Conservation (phyloP, 148 eudicot species). For the Oxyria digyna region DNA sequence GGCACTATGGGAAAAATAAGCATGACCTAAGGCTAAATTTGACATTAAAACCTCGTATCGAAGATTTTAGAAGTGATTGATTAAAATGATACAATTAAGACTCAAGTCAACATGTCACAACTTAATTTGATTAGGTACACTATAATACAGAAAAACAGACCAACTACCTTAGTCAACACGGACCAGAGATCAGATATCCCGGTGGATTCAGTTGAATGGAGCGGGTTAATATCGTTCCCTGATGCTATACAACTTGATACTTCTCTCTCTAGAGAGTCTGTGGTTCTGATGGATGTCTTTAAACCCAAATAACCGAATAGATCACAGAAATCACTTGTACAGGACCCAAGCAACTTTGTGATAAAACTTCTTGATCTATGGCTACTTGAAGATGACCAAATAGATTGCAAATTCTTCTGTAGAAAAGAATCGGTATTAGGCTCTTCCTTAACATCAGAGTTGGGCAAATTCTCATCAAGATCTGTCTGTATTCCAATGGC, state of each 20-base stretch:
- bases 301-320: slow-evolving; percentile 48
- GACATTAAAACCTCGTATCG: neutral
- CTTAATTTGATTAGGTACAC: neutral
- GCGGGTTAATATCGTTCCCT: slow-evolving; percentile 13
- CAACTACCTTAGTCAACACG: slow-evolving; percentile 48
- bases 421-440: slow-evolving; percentile 9
- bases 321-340: slow-evolving; percentile 54
- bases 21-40: neutral
- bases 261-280: slow-evolving; percentile 18
- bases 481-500: slow-evolving; percentile 72
- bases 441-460: slow-evolving; percentile 19
- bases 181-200: slow-evolving; percentile 42
- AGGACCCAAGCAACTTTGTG: slow-evolving; percentile 45
- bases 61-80: neutral
- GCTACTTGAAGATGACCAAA: slow-evolving; percentile 43
- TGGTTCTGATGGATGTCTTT: slow-evolving; percentile 15
- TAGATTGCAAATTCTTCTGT: slow-evolving; percentile 29
- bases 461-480: slow-evolving; percentile 21
- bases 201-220: slow-evolving; percentile 37
- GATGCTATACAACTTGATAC: slow-evolving; percentile 15
- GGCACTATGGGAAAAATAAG: neutral
- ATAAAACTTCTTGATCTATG: slow-evolving; percentile 31
- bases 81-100: neutral
- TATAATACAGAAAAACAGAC: neutral
- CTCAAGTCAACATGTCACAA: neutral